phyloP scores from a whole-genome alignment of 140 eudicot species.

The Bidens hawaiensis region DNA sequence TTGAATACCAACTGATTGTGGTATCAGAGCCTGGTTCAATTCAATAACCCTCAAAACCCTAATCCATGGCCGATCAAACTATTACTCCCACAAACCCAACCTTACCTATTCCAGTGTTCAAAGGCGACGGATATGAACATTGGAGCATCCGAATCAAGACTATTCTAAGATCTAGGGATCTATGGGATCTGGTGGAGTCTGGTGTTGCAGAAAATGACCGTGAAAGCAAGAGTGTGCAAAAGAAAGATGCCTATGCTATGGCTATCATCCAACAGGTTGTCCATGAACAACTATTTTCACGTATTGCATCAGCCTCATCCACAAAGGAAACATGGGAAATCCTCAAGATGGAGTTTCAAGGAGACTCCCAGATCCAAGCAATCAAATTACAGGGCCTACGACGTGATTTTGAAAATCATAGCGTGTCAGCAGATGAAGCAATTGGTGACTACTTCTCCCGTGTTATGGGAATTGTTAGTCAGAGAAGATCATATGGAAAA shows the following conservation, averaged over 20 bases:
- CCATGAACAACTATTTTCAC: neutral
- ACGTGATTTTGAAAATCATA: neutral
- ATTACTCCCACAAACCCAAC: too few species aligned
- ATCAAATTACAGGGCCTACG: neutral
- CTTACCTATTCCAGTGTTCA: too few species aligned
- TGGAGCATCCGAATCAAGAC: too few species aligned
- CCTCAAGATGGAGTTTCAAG: neutral
- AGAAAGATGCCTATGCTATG: neutral
- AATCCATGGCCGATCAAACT: too few species aligned
- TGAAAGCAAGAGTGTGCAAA: too few species aligned
- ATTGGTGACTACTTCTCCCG: neutral
- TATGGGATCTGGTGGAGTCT: too few species aligned
- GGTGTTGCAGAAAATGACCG: too few species aligned
- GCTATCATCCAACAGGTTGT: neutral
- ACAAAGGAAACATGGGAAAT: neutral
- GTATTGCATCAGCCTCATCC: neutral
- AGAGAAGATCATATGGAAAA: neutral
- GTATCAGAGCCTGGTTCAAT: too few species aligned
- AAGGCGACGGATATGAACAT: too few species aligned
- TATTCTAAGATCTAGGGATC: too few species aligned
- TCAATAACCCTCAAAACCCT: too few species aligned
- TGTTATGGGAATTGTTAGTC: neutral
- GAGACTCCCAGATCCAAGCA: neutral
- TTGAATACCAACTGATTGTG: too few species aligned
- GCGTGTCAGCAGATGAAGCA: neutral